Percentiles rank a stretch among this genome's conserved stretches.
phyloP scores from a whole-genome alignment of 768 basidiomycete species.

The Russula brevipes region DNA sequence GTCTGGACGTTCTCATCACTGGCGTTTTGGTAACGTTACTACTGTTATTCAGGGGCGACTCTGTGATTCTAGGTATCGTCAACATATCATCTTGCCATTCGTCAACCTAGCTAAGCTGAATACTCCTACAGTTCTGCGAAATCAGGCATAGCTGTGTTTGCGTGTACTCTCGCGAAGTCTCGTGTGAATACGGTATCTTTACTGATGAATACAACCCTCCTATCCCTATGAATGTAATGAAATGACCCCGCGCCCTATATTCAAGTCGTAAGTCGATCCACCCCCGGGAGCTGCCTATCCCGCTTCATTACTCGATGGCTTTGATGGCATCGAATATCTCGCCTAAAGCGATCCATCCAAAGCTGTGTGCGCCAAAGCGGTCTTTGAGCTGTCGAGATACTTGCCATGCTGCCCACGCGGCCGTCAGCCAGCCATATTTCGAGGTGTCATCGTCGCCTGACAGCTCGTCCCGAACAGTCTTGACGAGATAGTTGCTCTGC shows the following conservation, averaged over 20 bases:
- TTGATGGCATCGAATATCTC: slow-evolving; percentile 49
- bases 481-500: slow-evolving; percentile 48
- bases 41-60: slow-evolving; percentile 68
- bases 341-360: slow-evolving; percentile 56
- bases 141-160: slow-evolving; percentile 45
- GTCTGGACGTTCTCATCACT: slow-evolving; percentile 28
- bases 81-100: slow-evolving; percentile 28
- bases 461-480: slow-evolving; percentile 46
- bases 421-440: slow-evolving; percentile 38
- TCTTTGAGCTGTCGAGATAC: slow-evolving; percentile 36
- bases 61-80: slow-evolving; percentile 82
- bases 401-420: slow-evolving; percentile 55
- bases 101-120: slow-evolving; percentile 29
- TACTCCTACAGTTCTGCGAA: slow-evolving; percentile 57
- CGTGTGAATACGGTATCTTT: background rate
- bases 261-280: background rate
- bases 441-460: slow-evolving; percentile 43
- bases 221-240: background rate
- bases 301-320: slow-evolving; percentile 39
- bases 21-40: slow-evolving; percentile 17
- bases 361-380: slow-evolving; percentile 54
- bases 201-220: slow-evolving; percentile 8
- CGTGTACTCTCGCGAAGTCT: background rate
- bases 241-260: background rate
- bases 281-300: slow-evolving; percentile 21